Evolutionary conservation across 495 filamentous ascomycete genomes (phyloP).

Genomic region (Pseudomonodictys pantanalensis): DNA sequence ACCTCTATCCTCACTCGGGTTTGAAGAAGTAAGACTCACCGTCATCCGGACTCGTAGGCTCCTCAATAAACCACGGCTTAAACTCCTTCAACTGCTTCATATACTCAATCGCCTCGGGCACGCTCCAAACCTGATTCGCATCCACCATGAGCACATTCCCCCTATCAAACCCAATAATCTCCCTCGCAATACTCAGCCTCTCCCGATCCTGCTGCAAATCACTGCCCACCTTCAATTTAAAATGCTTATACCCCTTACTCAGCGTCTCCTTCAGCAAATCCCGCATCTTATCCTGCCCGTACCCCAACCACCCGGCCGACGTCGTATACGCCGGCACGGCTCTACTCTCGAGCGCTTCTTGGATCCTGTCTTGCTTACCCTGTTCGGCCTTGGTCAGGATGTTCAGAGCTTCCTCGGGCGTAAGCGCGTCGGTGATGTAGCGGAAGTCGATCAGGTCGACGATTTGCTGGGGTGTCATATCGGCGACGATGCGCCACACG

Average conservation of each 20-base stretch:
- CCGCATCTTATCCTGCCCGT: constrained; percentile 81
- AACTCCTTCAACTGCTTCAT: constrained; percentile 80
- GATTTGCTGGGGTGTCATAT: constrained; percentile 84
- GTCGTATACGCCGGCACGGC: constrained; percentile 92
- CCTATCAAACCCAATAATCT: constrained; percentile 79
- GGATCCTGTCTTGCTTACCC: constrained; percentile 64
- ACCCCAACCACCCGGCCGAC: constrained; percentile 91
- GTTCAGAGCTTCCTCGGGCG: constrained; percentile 75
- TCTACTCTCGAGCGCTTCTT: constrained; percentile 63
- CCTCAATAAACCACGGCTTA: constrained; percentile 96
- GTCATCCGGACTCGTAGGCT: constrained; percentile 93
- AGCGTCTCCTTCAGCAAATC: constrained; percentile 68
- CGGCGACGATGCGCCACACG: constrained; percentile 84
- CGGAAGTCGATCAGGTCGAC: constrained; percentile 88
- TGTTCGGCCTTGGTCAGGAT: constrained; percentile 61
- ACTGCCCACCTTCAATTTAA: constrained; percentile 88
- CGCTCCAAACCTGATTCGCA: constrained; percentile 92
- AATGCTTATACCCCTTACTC: constrained; percentile 73
- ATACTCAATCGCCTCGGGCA: constrained; percentile 85
- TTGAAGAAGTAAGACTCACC: constrained; percentile 4
- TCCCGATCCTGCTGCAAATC: constrained; percentile 66
- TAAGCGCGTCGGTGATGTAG: constrained; percentile 91
- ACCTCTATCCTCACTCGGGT: not conserved
- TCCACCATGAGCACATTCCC: constrained; percentile 93
- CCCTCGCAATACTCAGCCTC: constrained; percentile 69